Percentiles rank a stretch among this genome's conserved stretches.
Evolutionary conservation across 73 alveolate species (phyloP).

Genomic region (Paramecium biaurelia): DNA sequence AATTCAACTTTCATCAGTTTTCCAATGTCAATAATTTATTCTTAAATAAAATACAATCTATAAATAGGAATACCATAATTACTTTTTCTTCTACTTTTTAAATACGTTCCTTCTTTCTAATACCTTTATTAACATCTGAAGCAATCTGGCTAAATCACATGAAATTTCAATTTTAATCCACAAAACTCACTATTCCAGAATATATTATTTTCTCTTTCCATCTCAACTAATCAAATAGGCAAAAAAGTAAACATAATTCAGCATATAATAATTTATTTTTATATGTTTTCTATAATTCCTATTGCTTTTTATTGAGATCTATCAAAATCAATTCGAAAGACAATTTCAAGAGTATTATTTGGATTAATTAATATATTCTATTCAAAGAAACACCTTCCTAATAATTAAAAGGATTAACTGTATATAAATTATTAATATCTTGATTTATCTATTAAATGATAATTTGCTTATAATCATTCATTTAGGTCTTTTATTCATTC

Average conservation of each 20-base stretch:
- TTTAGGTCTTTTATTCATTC: neutral
- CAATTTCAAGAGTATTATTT: too few relatives aligned
- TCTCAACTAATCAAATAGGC: constrained; percentile 83
- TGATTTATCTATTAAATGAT: constrained; percentile 51
- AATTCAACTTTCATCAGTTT: neutral
- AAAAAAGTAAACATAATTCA: constrained; percentile 90
- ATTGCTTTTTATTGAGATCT: constrained; percentile 56
- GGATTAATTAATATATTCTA: too few relatives aligned
- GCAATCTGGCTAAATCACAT: neutral
- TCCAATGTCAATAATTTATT: neutral
- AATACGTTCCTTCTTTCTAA: neutral
- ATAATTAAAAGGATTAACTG: constrained; percentile 26
- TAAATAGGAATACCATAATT: neutral
- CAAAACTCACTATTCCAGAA: constrained; percentile 93
- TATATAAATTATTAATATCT: constrained; percentile 24
- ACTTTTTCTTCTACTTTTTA: neutral
- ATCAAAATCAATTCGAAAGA: constrained; percentile 69
- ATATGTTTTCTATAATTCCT: constrained; percentile 79
- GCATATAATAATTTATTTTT: constrained; percentile 76
- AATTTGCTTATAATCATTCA: constrained; percentile 59
- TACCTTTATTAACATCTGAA: neutral
- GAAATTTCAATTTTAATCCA: constrained; percentile 72
- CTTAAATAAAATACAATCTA: neutral
- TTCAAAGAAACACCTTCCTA: too few relatives aligned
- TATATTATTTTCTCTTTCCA: constrained; percentile 89